Evolutionary conservation across 495 filamentous ascomycete species (phyloP), one percentile per base, ranked within the genome.

Genomic region (Tricharina praecox): DNA sequence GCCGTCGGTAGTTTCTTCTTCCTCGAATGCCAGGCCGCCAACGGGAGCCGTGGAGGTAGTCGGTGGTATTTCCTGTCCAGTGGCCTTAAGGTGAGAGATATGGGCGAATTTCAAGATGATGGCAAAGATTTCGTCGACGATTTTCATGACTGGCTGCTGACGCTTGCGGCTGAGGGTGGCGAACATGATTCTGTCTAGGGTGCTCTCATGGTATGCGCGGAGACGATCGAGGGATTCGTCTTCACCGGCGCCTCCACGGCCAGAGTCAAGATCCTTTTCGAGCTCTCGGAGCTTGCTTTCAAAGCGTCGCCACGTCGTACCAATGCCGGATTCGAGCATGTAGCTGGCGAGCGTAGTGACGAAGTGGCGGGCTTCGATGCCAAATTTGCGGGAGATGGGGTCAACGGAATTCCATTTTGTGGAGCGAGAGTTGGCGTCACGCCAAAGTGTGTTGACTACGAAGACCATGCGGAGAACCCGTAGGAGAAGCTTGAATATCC

Each of bases 101-200:
- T n/a, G n/a, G n/a, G 75, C 70, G 59, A 93, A 93, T 10, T 68
- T 63, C 11, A 96, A 65, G 23, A 94, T 75, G 0, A 75, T 58
- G 4, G 66, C 67, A 49, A 92, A 87, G 3, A 86, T 82, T 10
- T 81, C 77, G 45, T 93, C 84, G 0, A 96, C 65, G 0, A 92
- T 63, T 33, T 70, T 72, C 58, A 85, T 70, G 0, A 85, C 75
- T 0, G 81, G 76, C 23, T 73, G 67, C 56, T 87, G 82, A 20
- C 78, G 66, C 51, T 75, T 77, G 39, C 77, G 60, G 0, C 93
- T 68, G 15, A 95, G 67, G 0, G 90, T 66, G 1, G 74, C 72
- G 49, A 75, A 77, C 66, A 93, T 72, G 47, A 94, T 83, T 24
- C 72, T 67, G 53, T 94, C 83, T 1, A 96, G 70, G n/a, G 78